Percentiles rank a stretch among this genome's conserved stretches.
Evolutionary conservation across 2,329 filamentous ascomycete genomes (phyloP).

Genomic region (Talaromyces sp.): DNA sequence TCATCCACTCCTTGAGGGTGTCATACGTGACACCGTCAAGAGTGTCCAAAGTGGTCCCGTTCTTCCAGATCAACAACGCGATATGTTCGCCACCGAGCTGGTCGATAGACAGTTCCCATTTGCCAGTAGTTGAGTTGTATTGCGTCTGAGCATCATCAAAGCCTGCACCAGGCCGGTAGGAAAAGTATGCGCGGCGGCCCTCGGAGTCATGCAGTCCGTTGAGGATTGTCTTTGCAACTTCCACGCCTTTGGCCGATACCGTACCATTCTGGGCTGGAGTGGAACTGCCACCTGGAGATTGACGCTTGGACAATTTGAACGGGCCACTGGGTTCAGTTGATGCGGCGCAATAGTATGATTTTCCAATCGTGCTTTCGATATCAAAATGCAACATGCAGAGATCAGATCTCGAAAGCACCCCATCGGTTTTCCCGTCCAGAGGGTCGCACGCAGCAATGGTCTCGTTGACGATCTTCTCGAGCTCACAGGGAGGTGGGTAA

Average conservation of each 20-base stretch:
- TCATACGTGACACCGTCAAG: conserved; percentile 53
- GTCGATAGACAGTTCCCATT: conserved; percentile 29
- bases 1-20: conserved; percentile 54
- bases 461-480: conserved; percentile 49
- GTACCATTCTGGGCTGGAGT: conserved; percentile 19
- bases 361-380: conserved; percentile 44
- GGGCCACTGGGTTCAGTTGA: conserved; percentile 29
- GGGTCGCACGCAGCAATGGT: conserved; percentile 54
- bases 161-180: conserved; percentile 28
- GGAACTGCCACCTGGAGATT: background rate
- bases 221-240: conserved; percentile 23
- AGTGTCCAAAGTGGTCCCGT: conserved; percentile 39
- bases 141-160: conserved; percentile 32
- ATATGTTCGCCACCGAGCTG: conserved; percentile 32
- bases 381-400: conserved; percentile 47
- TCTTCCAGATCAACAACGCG: conserved; percentile 22
- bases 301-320: background rate
- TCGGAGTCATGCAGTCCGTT: conserved; percentile 33
- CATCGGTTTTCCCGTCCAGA: conserved; percentile 52
- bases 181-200: conserved; percentile 35
- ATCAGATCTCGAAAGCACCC: conserved; percentile 49
- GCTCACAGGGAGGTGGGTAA: conserved; percentile 39
- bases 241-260: conserved; percentile 14
- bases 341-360: conserved; percentile 41
- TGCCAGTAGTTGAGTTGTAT: conserved; percentile 29